Conservation (phyloP, 1,284 basidiomycete species). For the Rhodotorula sp. region DNA sequence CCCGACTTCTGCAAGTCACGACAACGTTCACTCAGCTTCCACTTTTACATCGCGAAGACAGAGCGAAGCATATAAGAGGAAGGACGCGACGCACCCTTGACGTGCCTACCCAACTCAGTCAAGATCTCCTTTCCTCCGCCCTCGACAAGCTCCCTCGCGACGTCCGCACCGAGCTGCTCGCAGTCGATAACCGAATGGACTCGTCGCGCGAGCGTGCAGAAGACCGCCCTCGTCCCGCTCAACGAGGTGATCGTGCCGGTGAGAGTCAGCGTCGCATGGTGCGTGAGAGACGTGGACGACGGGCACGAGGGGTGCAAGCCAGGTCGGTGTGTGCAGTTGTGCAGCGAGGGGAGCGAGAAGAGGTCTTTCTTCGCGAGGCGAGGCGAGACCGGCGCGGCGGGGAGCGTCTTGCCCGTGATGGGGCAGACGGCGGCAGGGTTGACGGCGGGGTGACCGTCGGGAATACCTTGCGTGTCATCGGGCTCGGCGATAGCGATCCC, state of each 20-base stretch:
- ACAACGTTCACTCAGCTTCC: no score
- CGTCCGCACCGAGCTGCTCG: slow-evolving; percentile 62
- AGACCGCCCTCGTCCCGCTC: slow-evolving; percentile 66
- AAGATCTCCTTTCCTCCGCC: slow-evolving; percentile 72
- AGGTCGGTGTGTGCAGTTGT: slow-evolving; percentile 12
- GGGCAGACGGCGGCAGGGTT: slow-evolving; percentile 25
- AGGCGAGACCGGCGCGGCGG: not conserved
- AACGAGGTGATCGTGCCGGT: slow-evolving; percentile 77
- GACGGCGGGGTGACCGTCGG: slow-evolving; percentile 27
- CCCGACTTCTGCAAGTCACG: slow-evolving; percentile 13
- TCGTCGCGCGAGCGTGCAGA: slow-evolving; percentile 60
- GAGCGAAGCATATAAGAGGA: no score
- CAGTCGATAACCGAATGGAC: slow-evolving; percentile 62
- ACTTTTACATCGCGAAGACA: no score
- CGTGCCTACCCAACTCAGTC: slow-evolving; percentile 70
- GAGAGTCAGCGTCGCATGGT: slow-evolving; percentile 57
- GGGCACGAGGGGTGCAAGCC: not conserved
- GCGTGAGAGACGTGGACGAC: not conserved
- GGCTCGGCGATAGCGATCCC: not conserved
- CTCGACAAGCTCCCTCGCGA: slow-evolving; percentile 64
- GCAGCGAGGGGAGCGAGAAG: not conserved
- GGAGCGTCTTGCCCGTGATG: slow-evolving; percentile 9
- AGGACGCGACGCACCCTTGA: slow-evolving; percentile 51
- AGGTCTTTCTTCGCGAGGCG: not conserved
- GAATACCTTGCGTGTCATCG: slow-evolving; percentile 22